phyloP scores from a whole-genome alignment of 768 basidiomycete species.

The Wakefieldia striispora region DNA sequence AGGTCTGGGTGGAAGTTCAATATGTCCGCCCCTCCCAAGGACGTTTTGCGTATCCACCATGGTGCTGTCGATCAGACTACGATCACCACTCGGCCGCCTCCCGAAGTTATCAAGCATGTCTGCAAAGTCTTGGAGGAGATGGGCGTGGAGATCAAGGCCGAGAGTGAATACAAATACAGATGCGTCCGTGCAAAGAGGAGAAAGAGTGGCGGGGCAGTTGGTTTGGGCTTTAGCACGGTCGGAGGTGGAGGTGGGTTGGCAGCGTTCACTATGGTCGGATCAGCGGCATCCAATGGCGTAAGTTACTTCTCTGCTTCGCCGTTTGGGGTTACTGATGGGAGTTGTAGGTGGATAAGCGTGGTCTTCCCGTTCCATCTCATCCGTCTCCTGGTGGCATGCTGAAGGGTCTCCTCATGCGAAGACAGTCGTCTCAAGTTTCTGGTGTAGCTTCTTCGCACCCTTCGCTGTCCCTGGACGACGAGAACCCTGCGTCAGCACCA shows the following conservation, averaged over 20 bases:
- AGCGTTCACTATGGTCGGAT: constrained; percentile 75
- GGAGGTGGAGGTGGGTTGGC: constrained; percentile 51
- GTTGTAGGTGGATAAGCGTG: constrained; percentile 81
- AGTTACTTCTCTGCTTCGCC: constrained; percentile 30
- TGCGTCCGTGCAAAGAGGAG: constrained; percentile 78
- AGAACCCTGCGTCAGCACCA: constrained; percentile 22
- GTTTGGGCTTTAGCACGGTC: constrained; percentile 41
- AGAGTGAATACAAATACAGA: constrained; percentile 88
- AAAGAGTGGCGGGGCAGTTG: constrained; percentile 48
- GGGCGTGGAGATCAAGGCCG: constrained; percentile 86
- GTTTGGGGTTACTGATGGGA: constrained; percentile 9
- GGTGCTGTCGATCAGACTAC: constrained; percentile 91
- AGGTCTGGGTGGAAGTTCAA: constrained; percentile 37
- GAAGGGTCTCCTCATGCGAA: constrained; percentile 82
- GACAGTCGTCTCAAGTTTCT: constrained; percentile 82
- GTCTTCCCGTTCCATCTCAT: constrained; percentile 79
- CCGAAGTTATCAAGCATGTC: constrained; percentile 86
- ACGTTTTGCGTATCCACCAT: constrained; percentile 77
- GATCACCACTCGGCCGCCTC: constrained; percentile 79
- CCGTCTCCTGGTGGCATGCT: constrained; percentile 77
- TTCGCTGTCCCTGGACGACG: constrained; percentile 50
- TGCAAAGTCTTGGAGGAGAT: constrained; percentile 76
- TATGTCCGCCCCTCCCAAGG: constrained; percentile 35
- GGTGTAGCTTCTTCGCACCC: constrained; percentile 37
- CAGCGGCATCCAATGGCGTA: constrained; percentile 85